Evolutionary conservation across 257 asterid genomes (phyloP).

Genomic region (Solanum infundibuliforme): DNA sequence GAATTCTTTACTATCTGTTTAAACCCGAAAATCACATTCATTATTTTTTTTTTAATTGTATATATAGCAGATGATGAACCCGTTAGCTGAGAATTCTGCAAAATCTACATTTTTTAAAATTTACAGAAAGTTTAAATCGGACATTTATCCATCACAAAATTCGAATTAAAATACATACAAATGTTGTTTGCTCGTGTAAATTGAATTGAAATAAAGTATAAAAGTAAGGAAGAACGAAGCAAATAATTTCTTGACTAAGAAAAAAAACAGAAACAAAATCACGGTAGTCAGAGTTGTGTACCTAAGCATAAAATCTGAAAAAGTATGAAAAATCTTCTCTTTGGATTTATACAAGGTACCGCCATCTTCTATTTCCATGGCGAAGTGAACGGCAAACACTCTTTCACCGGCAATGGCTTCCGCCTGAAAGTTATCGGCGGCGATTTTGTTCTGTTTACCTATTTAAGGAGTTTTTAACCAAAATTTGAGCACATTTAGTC

Average conservation of each 20-base stretch:
- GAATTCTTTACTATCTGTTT: not conserved
- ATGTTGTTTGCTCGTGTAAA: not conserved
- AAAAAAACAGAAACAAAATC: not conserved
- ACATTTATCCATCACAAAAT: not conserved
- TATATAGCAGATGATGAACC: not conserved
- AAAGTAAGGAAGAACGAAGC: not conserved
- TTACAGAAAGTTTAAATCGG: not conserved
- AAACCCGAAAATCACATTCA: not conserved
- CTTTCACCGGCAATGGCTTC: not conserved
- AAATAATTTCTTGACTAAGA: no score
- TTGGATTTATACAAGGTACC: not conserved
- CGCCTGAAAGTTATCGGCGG: not conserved
- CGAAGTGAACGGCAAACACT: not conserved
- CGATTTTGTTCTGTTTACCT: not conserved
- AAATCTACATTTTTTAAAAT: not conserved
- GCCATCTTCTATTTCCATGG: conserved; percentile 24
- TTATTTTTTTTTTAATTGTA: not conserved
- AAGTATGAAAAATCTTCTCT: conserved; percentile 19
- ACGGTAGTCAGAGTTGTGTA: not conserved
- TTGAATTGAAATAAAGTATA: not conserved
- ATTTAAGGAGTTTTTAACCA: not conserved
- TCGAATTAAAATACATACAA: not conserved
- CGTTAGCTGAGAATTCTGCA: not conserved
- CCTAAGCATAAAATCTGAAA: conserved; percentile 63
- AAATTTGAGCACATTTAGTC: not conserved